Conservation (phyloP, 306 rosid species). For the Cucumis cinereus region DNA sequence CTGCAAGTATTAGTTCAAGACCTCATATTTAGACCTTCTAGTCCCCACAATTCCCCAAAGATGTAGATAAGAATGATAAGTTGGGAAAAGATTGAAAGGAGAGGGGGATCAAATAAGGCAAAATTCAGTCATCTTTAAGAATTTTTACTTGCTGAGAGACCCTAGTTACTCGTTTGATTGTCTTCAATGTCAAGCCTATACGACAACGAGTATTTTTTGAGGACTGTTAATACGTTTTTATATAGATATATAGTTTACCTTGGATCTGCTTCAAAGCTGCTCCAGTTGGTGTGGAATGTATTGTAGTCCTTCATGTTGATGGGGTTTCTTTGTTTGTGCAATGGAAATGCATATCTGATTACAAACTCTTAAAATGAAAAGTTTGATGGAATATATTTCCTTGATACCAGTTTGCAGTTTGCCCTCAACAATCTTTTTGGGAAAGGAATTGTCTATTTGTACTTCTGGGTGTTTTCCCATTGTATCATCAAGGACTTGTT, state of each 20-base stretch:
- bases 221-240: slow-evolving; percentile 1
- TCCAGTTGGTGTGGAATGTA: slow-evolving; percentile 28
- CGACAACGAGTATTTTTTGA: neutral
- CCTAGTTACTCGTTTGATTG: neutral
- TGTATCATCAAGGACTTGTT: neutral
- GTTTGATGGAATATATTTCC: neutral
- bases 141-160: neutral
- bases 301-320: slow-evolving; percentile 23
- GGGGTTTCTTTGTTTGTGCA: slow-evolving; percentile 37
- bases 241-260: neutral
- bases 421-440: neutral
- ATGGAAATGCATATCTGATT: slow-evolving; percentile 2
- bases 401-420: neutral
- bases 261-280: slow-evolving; percentile 30
- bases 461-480: neutral
- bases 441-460: neutral
- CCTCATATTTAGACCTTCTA: slow-evolving; percentile 20
- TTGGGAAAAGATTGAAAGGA: slow-evolving; percentile 1
- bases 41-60: slow-evolving; percentile 21
- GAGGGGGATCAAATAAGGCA: slow-evolving; percentile 1
- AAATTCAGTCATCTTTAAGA: neutral
- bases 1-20: slow-evolving; percentile 77
- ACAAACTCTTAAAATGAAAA: neutral
- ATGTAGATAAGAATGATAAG: slow-evolving; percentile 4
- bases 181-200: neutral